Base-by-base conservation (phyloP, 441 rosid species). In the Pelargonium fulgidum region DNA sequence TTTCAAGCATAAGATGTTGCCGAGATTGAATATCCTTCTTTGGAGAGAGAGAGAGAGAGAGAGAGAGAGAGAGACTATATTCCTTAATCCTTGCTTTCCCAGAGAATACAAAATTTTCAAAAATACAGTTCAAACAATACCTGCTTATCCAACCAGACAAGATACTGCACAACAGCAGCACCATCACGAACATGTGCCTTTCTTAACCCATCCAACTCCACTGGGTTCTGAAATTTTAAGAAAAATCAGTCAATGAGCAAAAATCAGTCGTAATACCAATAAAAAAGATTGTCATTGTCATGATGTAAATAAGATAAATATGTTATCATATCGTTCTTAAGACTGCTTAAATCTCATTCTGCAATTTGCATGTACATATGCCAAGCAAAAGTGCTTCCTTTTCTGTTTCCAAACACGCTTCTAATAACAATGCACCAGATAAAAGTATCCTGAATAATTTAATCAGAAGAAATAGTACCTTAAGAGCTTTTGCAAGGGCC, bases 161-260 rank as follows among this genome's bases (percentile, higher is more conserved):
- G 90, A 88, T 76, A 95, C 76, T 94, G 98, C 77, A 94, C 99
- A 79, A 94, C 92, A 81, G 99, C 96, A 64, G 99, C 97, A 78
- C 99, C 99, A 87, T 95, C 99, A 42, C 99, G 92, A 69, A 95
- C 75, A 70, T 95, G 99, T 47, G 98, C 90, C 62, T 88, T 90
- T 82, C 78, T 92, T 48, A 95, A 73, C 71, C 99, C 99, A 62
- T 90, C 87, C 72, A 95, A 81, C 84, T 95, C 99, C 81, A 85
- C 87, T 1, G 95, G 89, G 68, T 95, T 95, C 99, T 95, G 73
- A 3, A 56, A 69, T 12, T 50, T 65, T 1, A 69, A 68, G 68
- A 70, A 10, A 69, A 62, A 39, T 19, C 14, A 45, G 48, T 68
- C 29, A 68, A 67, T 47, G 7, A 61, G 41, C n/a, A 68, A 44